phyloP scores from a whole-genome alignment of 257 asterid species.

The Phtheirospermum japonicum region DNA sequence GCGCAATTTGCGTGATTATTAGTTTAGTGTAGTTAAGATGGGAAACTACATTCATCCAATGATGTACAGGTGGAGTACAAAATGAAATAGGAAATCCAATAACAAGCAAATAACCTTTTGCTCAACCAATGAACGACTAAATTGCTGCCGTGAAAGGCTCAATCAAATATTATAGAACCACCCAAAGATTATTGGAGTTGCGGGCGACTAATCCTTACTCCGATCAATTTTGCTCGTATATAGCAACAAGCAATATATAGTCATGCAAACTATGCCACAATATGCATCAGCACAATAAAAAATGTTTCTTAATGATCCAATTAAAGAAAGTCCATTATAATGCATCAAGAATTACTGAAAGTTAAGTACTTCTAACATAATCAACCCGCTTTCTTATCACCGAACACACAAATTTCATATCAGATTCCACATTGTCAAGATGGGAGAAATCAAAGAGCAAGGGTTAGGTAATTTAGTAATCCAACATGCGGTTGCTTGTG shows the following conservation, averaged over 20 bases:
- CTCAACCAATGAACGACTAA: not conserved
- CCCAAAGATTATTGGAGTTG: conserved; percentile 23
- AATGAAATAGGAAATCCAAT: not conserved
- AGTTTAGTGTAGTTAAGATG: too few relatives aligned
- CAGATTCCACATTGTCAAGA: not conserved
- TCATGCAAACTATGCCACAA: not conserved
- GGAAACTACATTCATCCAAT: too few relatives aligned
- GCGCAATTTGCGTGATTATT: too few relatives aligned
- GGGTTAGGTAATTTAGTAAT: conserved; percentile 22
- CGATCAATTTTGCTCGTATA: conserved; percentile 1
- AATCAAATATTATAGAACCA: not conserved
- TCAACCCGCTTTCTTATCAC: too few relatives aligned
- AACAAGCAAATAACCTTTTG: not conserved
- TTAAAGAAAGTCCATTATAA: not conserved
- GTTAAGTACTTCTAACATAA: not conserved
- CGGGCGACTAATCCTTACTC: not conserved
- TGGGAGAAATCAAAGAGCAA: conserved; percentile 28
- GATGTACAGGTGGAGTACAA: not conserved
- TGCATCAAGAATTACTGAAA: not conserved
- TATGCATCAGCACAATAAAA: not conserved
- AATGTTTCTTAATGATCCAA: not conserved
- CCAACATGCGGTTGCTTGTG: not conserved
- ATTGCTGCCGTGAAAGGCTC: conserved; percentile 11
- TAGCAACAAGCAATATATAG: not conserved
- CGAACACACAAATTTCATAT: not conserved